Evolutionary conservation across 768 basidiomycete species (phyloP).

Genomic region (Lyophyllum atratum): DNA sequence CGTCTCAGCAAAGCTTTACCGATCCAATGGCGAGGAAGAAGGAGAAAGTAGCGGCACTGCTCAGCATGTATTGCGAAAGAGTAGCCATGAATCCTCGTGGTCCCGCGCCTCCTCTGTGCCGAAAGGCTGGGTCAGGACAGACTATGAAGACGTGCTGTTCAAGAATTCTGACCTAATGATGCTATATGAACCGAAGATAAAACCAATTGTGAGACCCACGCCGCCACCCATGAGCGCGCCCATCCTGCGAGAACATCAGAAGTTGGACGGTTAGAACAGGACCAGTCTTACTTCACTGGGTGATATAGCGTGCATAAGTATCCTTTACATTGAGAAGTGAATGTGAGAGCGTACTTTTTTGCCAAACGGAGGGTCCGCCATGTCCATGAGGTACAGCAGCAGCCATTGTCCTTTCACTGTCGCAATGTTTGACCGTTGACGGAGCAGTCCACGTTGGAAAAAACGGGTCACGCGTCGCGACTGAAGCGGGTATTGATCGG

Average conservation of each 20-base stretch:
- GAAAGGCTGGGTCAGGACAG: constrained; percentile 3
- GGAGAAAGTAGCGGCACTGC: constrained; percentile 94
- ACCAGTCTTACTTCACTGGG: constrained; percentile 56
- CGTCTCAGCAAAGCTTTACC: constrained; percentile 41
- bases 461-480: constrained; percentile 16
- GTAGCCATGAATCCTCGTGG: constrained; percentile 89
- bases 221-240: constrained; percentile 91
- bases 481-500: neutral
- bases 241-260: constrained; percentile 58
- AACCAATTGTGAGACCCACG: constrained; percentile 95
- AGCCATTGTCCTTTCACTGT: constrained; percentile 18
- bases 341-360: constrained; percentile 62
- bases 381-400: constrained; percentile 31
- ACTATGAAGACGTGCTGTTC: neutral
- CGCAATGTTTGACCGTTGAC: constrained; percentile 5
- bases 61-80: constrained; percentile 97
- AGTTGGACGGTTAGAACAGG: constrained; percentile 7
- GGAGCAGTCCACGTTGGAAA: neutral
- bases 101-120: constrained; percentile 79
- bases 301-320: constrained; percentile 4
- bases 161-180: constrained; percentile 70
- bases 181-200: constrained; percentile 94
- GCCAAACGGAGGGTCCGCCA: constrained; percentile 67
- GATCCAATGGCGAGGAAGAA: constrained; percentile 97
- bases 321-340: constrained; percentile 3